Evolutionary conservation across 305 asterid species (phyloP), one percentile per base, ranked within the genome.

Genomic region (Fraxinus dipetala): DNA sequence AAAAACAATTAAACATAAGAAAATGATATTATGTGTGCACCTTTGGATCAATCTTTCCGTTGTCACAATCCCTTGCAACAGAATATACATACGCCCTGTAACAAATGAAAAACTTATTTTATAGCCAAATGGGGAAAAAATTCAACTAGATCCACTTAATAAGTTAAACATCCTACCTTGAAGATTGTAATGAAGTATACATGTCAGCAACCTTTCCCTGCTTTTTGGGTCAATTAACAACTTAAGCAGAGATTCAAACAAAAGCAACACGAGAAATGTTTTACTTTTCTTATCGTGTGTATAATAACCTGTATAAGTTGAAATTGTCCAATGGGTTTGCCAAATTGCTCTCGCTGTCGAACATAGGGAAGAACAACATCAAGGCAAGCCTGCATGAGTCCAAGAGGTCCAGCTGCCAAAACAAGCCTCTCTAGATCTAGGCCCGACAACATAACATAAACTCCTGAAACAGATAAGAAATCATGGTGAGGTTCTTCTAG

Each of bases 391-490:
- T 94, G 99, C 99, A 96, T 96, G 77, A 96, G 83, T 83, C 99
- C 99, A 80, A 96, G 88, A 65, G 99, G 99, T 51, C 98, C 98
- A 22, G 92, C 93, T 69, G 99, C 94, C 87, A 94, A 89, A 83
- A 94, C 99, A 30, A 96, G 97, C 84, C 99, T 96, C 91, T 96
- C 98, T 79, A 96, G 87, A 87, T 96, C 99, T 77, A 96, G 88
- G 77, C 99, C 99, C 78, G 98, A 96, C 98, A 96, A 90, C 99
- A 96, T 89, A 72, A 96, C 98, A 88, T 96, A 96, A 84, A 94
- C 98, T 83, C 99, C 99, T 96, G 93, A 78, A 79, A 80, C 85
- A 87, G 81, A 85, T 81, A 72, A 36, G 61, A 82, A n/a, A 32
- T 24, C 84, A 79, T 72, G 75, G 61, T 81, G 78, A 84, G 65